phyloP scores from a whole-genome alignment of 2,329 filamentous ascomycete genomes.

The Fusarium caatingaense region DNA sequence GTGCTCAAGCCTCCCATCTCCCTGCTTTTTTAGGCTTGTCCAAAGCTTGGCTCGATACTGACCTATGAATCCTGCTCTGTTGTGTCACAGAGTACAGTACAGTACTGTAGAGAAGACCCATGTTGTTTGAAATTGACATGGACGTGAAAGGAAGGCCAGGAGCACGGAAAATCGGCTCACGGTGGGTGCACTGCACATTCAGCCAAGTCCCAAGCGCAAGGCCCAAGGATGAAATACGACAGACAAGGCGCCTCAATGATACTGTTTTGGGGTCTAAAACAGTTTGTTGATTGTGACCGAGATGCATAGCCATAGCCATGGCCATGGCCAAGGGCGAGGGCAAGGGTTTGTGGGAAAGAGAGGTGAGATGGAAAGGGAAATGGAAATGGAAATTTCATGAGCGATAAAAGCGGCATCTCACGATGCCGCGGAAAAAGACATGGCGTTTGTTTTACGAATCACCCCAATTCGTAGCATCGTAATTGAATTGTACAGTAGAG shows the following conservation, averaged over 20 bases:
- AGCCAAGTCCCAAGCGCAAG: constrained; percentile 5
- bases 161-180: constrained; percentile 37
- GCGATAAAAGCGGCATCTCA: not conserved
- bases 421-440: constrained; percentile 19
- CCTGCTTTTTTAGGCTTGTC: constrained; percentile 32
- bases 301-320: not conserved
- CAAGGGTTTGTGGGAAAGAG: constrained; percentile 5
- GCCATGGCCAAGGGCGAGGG: not conserved
- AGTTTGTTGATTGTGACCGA: not conserved
- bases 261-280: not conserved
- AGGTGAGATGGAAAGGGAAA: not conserved
- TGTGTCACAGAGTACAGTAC: constrained; percentile 18
- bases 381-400: not conserved
- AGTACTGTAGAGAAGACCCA: constrained; percentile 13
- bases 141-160: constrained; percentile 15
- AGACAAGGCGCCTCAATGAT: constrained; percentile 12
- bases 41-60: constrained; percentile 21
- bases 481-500: not conserved
- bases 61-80: constrained; percentile 18
- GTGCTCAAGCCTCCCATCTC: constrained; percentile 17
- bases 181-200: constrained; percentile 17
- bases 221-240: constrained; percentile 15
- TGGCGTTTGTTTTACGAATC: constrained; percentile 16
- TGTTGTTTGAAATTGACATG: constrained; percentile 12
- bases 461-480: constrained; percentile 14